phyloP scores from a whole-genome alignment of 495 filamentous ascomycete genomes.

The Tuber magnatum region DNA sequence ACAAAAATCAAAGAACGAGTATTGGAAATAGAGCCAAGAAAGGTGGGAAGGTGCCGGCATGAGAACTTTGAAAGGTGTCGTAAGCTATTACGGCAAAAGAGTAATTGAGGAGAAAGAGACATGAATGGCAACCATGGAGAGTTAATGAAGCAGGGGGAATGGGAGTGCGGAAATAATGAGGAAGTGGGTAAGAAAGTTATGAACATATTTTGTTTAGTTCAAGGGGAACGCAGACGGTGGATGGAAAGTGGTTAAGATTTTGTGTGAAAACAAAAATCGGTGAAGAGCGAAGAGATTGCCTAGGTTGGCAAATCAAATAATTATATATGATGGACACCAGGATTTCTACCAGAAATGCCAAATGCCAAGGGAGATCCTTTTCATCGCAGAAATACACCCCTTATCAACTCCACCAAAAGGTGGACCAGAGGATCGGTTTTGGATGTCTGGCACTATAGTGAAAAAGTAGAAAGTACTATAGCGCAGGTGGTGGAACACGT shows the following conservation, averaged over 20 bases:
- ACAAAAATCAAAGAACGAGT: no score
- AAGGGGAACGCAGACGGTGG: no score
- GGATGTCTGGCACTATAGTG: neutral
- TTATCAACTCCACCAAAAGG: no score
- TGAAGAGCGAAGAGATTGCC: neutral
- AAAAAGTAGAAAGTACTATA: neutral
- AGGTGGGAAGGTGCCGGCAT: no score
- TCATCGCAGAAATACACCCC: no score
- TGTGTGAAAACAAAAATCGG: neutral
- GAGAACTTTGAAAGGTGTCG: no score
- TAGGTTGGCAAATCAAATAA: neutral
- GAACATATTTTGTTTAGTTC: neutral
- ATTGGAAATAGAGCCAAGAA: no score
- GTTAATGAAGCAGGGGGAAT: neutral
- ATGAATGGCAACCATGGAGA: no score
- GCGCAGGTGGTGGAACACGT: neutral
- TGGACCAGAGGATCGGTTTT: neutral
- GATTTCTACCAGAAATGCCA: neutral
- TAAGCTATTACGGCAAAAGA: no score
- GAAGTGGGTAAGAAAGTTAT: neutral
- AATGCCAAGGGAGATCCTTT: neutral
- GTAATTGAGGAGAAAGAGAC: no score
- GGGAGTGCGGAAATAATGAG: neutral
- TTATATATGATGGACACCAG: neutral
- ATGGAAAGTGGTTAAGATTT: no score